Conservation (phyloP, 2,329 filamentous ascomycete species). For the Alternaria arborescens region DNA sequence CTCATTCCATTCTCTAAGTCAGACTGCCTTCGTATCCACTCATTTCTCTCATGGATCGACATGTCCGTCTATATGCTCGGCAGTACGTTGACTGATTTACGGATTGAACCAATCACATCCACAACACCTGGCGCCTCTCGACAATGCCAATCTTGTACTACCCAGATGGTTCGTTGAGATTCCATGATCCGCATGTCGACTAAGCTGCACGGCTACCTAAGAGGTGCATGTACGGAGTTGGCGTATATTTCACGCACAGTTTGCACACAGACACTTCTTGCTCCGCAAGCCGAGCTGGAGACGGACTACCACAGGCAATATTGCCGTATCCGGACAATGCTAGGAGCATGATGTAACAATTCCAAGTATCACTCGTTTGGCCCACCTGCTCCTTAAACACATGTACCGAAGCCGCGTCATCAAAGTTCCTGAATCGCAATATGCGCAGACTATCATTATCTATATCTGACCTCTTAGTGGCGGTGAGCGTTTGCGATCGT, state of each 20-base stretch:
- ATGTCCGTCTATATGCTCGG: neutral
- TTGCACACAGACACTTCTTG: neutral
- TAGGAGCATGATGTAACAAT: neutral
- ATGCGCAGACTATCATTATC: neutral
- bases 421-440: neutral
- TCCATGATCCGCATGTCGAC: neutral
- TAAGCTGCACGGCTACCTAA: neutral
- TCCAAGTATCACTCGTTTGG: neutral
- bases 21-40: neutral
- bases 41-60: neutral
- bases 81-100: neutral
- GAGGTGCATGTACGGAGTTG: no score
- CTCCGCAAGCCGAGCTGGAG: neutral
- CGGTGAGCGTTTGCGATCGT: neutral
- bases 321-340: neutral
- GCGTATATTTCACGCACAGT: no score
- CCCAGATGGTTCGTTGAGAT: neutral
- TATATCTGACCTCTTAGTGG: neutral
- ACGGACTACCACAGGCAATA: neutral
- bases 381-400: neutral
- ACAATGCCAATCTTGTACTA: neutral
- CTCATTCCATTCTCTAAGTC: neutral
- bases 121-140: neutral
- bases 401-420: neutral
- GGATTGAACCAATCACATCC: neutral